Evolutionary conservation across 352 stramenopile genomes (phyloP).

Genomic region (Discostella stelligera): DNA sequence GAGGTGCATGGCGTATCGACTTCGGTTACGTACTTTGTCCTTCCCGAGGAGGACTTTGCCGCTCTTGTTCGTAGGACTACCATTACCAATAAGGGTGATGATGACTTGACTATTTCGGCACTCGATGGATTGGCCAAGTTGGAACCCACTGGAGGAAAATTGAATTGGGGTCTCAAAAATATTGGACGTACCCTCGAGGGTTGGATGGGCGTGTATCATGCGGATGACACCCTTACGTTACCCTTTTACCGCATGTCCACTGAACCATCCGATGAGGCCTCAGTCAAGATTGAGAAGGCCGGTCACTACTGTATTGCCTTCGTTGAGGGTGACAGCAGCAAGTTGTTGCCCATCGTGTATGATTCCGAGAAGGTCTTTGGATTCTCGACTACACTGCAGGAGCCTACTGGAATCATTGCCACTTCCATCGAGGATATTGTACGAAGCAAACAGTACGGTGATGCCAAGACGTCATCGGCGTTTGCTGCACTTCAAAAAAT

Average conservation of each 20-base stretch:
- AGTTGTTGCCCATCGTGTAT: conserved; percentile 83
- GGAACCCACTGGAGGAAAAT: conserved; percentile 70
- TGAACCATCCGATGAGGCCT: conserved; percentile 70
- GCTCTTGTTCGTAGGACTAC: conserved; percentile 76
- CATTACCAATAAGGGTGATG: conserved; percentile 67
- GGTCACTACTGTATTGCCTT: conserved; percentile 83
- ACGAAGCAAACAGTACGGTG: conserved; percentile 60
- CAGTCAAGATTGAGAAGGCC: conserved; percentile 73
- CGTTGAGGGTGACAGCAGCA: conserved; percentile 57
- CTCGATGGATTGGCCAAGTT: conserved; percentile 82
- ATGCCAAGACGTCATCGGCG: conserved; percentile 82
- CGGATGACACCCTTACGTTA: conserved; percentile 56
- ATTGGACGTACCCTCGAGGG: conserved; percentile 80
- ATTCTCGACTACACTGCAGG: conserved; percentile 63
- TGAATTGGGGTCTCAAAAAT: conserved; percentile 67
- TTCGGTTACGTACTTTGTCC: conserved; percentile 83
- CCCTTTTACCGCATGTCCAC: conserved; percentile 83
- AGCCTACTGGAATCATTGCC: conserved; percentile 54
- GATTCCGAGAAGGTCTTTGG: conserved; percentile 84
- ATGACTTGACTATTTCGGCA: conserved; percentile 61
- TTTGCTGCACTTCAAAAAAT: conserved; percentile 76
- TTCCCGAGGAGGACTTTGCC: conserved; percentile 85
- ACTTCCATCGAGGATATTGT: conserved; percentile 66
- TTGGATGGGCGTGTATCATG: conserved; percentile 76
- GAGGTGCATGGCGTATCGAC: conserved; percentile 67